A percentile compares a stretch with the other conserved stretches of the same genome.
Evolutionary conservation across 805 yeast genomes (phyloP).

Genomic region (Cyberlindnera mississippiensis): DNA sequence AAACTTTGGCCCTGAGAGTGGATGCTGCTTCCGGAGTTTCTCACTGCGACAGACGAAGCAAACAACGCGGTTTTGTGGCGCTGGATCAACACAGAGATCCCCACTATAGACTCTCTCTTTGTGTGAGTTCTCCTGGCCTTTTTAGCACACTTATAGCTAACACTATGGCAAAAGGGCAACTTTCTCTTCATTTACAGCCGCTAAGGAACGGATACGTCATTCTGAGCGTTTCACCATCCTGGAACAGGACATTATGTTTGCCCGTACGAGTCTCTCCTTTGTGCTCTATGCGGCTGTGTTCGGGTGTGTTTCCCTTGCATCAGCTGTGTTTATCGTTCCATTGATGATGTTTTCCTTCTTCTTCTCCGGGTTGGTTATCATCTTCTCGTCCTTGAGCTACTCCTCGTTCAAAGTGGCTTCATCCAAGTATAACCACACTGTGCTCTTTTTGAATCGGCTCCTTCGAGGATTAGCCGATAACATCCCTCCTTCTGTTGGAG

Average conservation of each 20-base stretch:
- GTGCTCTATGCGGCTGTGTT: constrained; percentile 18
- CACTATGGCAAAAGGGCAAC: not conserved
- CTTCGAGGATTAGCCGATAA: constrained; percentile 25
- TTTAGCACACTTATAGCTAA: not conserved
- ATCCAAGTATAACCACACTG: constrained; percentile 25
- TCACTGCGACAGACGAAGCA: constrained; percentile 8
- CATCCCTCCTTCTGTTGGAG: constrained; percentile 30
- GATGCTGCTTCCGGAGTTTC: not conserved
- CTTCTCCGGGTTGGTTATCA: constrained; percentile 25
- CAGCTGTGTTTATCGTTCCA: constrained; percentile 23
- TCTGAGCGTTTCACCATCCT: not conserved
- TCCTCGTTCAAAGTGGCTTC: constrained; percentile 24
- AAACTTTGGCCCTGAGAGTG: no score
- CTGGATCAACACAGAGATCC: constrained; percentile 12
- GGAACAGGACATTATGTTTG: constrained; percentile 9
- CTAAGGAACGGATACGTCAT: not conserved
- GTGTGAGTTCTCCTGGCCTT: constrained; percentile 12
- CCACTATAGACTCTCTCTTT: constrained; percentile 13
- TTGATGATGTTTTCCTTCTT: constrained; percentile 21
- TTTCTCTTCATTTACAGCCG: not conserved
- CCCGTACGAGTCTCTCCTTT: constrained; percentile 19
- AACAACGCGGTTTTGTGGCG: constrained; percentile 16
- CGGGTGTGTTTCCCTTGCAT: constrained; percentile 10
- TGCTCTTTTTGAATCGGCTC: constrained; percentile 24
- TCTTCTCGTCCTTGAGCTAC: constrained; percentile 26